A percentile compares a stretch with the other conserved stretches of the same genome.
Conservation (phyloP, 2,329 filamentous ascomycete genomes). For the Cordyceps sp. region DNA sequence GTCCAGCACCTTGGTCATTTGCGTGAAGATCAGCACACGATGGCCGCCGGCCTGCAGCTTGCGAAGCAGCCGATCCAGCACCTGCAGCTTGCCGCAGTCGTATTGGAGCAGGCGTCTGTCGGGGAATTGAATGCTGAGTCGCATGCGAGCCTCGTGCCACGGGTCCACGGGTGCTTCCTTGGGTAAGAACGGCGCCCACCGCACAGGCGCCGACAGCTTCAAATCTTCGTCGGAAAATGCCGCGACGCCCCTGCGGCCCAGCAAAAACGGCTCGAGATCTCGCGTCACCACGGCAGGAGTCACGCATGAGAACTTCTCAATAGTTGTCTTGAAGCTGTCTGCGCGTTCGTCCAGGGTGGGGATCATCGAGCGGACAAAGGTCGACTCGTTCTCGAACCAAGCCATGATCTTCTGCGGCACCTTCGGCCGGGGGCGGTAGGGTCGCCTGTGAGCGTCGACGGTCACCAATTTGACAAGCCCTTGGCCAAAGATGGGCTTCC, state of each 20-base stretch:
- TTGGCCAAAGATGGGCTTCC: conserved; percentile 66
- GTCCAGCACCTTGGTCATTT: conserved; percentile 98
- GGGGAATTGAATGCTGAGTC: conserved; percentile 87
- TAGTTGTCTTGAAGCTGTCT: conserved; percentile 51
- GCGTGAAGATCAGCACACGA: conserved; percentile 92
- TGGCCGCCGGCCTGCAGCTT: conserved; percentile 80
- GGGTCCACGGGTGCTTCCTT: conserved; percentile 50
- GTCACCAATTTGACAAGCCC: conserved; percentile 61
- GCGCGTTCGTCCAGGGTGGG: conserved; percentile 59
- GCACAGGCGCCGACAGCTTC: conserved; percentile 37
- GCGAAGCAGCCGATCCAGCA: conserved; percentile 70
- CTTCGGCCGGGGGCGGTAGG: conserved; percentile 41
- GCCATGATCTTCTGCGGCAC: conserved; percentile 47
- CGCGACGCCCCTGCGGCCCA: conserved; percentile 43
- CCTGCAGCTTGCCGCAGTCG: conserved; percentile 92
- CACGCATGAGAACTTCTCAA: conserved; percentile 82
- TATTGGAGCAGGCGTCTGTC: conserved; percentile 94
- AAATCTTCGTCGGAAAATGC: conserved; percentile 40
- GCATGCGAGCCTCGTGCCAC: conserved; percentile 87
- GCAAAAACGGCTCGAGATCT: conserved; percentile 51
- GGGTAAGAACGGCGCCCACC: conserved; percentile 38
- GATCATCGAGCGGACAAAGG: conserved; percentile 48
- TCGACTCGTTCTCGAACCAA: conserved; percentile 61
- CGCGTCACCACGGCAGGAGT: conserved; percentile 77
- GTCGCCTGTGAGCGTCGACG: conserved; percentile 41